Conservation (phyloP, 495 filamentous ascomycete genomes). For the Polyplosphaeria fusca region DNA sequence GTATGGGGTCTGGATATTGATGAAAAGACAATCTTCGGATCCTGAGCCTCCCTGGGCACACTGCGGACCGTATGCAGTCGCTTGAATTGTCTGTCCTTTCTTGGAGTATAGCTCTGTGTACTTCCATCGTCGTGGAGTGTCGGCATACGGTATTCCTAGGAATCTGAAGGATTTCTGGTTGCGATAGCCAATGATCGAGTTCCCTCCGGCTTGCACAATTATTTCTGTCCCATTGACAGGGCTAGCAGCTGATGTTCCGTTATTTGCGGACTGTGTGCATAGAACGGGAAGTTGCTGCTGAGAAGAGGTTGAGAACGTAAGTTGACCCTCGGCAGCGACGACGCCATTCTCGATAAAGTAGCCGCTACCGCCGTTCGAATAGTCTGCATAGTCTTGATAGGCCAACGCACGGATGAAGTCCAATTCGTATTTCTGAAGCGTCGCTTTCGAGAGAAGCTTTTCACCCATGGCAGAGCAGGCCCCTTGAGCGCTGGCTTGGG, state of each 20-base stretch:
- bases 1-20: constrained; percentile 47
- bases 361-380: constrained; percentile 35
- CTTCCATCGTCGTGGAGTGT: constrained; percentile 46
- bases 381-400: constrained; percentile 41
- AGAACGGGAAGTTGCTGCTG: constrained; percentile 41
- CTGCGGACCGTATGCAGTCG: constrained; percentile 44
- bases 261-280: constrained; percentile 45
- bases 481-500: constrained; percentile 35
- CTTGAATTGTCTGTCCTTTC: constrained; percentile 46
- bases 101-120: constrained; percentile 47
- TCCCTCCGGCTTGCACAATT: constrained; percentile 39
- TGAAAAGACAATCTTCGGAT: constrained; percentile 48
- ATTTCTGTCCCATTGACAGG: constrained; percentile 37
- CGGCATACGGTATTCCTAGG: constrained; percentile 51
- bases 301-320: constrained; percentile 7
- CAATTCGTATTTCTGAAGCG: constrained; percentile 38
- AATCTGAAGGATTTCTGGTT: constrained; percentile 56
- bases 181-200: constrained; percentile 48
- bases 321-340: constrained; percentile 27
- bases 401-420: constrained; percentile 44
- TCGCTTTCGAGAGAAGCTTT: constrained; percentile 40
- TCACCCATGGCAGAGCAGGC: constrained; percentile 47
- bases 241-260: constrained; percentile 19
- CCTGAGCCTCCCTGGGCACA: constrained; percentile 46
- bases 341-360: constrained; percentile 43